Base-by-base conservation (phyloP, 2,329 filamentous ascomycete species). In the Calycina marina region DNA sequence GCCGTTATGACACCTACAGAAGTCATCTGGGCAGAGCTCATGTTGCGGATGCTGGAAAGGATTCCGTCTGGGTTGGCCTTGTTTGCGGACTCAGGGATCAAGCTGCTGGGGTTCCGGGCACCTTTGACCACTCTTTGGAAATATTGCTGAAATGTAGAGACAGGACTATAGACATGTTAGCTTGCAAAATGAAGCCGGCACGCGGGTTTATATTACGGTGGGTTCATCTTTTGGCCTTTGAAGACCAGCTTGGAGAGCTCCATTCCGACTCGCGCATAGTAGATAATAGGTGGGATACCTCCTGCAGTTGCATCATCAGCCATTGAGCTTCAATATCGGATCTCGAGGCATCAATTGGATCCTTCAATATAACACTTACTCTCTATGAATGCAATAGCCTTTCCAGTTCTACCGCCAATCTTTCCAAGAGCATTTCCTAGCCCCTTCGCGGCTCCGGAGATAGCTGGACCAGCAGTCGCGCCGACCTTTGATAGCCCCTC, bases 191-290 rank as follows among this genome's bases (percentile, higher is more conserved):
- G 12, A 4, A 30, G 3, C 4, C 11, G 11, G 13, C 9, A 22
- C 28, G 11, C 5, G 14, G 6, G 11, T 17, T 28, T 15, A 15
- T 66, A 86, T 75, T 80, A 98, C 90, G 90, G 90, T 62, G 84
- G 85, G 55, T 69, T 66, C 85, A 98, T 94, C 65, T 80, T 82
- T 62, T 88, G 85, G 58, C 75, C 77, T 51, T 74, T 72, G 66
- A 85, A 84, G 46, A 96, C 73, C 47, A 94, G 69, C 70, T 82
- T 93, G 56, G 70, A 71, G 39, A 96, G 68, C 68, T 98, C 90
- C 44, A 86, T 63, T 50, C 69, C 80, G 54, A 96, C 88, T 58
- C 76, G 81, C 52, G 78, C 76, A 69, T 96, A 98, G 73, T 94
- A 94, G 56, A 92, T 56, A 43, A 85, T 77, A 41, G 77, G 76